These are phyloP conservation scores for Parathielavia hyrcaniae DNA, from an alignment of 495 filamentous ascomycete species.

Conservation along the genomic window DNA sequence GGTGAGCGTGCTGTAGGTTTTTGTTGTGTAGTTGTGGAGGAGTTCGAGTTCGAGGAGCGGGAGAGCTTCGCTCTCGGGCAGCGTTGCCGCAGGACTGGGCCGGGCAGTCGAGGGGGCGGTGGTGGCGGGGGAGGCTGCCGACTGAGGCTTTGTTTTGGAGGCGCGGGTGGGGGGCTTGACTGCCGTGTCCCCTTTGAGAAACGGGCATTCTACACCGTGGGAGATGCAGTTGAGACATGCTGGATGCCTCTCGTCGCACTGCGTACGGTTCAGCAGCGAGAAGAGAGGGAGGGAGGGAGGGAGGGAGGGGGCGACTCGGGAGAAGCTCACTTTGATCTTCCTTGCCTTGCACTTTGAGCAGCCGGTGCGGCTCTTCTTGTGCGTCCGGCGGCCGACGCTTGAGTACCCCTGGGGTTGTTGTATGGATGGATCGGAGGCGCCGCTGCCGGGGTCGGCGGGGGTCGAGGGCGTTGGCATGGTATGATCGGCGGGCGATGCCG, in stretches of 20 bases:
- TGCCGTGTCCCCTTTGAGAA: constrained; percentile 15
- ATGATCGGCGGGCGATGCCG: constrained; percentile 1
- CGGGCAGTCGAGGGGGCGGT: not conserved
- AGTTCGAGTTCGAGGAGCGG: constrained; percentile 39
- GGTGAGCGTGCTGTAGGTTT: constrained; percentile 36
- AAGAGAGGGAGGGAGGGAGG: not conserved
- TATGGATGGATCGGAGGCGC: not conserved
- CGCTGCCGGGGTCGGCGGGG: constrained; percentile 2
- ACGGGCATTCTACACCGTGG: constrained; percentile 39
- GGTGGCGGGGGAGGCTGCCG: constrained; percentile 4
- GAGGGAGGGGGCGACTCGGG: too few relatives aligned
- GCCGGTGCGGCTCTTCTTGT: constrained; percentile 40
- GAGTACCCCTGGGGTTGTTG: constrained; percentile 13
- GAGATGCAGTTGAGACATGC: constrained; percentile 40
- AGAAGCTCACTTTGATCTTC: constrained; percentile 38
- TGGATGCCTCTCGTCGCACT: constrained; percentile 44
- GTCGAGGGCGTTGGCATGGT: not conserved
- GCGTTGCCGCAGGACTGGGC: not conserved
- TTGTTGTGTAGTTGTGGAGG: constrained; percentile 40
- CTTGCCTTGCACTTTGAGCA: constrained; percentile 38
- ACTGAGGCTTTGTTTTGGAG: constrained; percentile 2
- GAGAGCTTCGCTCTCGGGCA: constrained; percentile 15
- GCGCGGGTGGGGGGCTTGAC: not conserved
- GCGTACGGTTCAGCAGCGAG: not conserved
- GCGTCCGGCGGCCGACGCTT: constrained; percentile 19